Percentiles rank a stretch among this genome's conserved stretches.
Evolutionary conservation across 495 filamentous ascomycete species (phyloP).

Genomic region (Cudoniella acicularis): DNA sequence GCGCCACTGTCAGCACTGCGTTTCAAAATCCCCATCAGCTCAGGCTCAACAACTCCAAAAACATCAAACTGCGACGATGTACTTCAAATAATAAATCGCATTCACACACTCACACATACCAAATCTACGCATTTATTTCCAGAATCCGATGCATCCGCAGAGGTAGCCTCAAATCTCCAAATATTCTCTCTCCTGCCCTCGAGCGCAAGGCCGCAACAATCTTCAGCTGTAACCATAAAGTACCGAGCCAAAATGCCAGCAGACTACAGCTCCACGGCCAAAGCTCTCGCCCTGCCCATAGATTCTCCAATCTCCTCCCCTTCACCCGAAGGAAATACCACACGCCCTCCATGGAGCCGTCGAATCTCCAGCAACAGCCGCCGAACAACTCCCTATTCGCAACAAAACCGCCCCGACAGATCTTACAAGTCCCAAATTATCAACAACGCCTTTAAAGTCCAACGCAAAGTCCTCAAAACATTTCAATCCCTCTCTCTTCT

Average conservation of each 20-base stretch:
- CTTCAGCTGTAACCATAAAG: background rate
- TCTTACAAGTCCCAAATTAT: conserved; percentile 44
- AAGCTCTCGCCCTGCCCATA: conserved; percentile 59
- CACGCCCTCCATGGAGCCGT: conserved; percentile 23
- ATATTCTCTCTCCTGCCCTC: background rate
- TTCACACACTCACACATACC: background rate
- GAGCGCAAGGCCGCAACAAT: background rate
- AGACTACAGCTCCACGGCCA: conserved; percentile 60
- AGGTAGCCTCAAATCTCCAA: conserved; percentile 1
- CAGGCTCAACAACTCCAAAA: background rate
- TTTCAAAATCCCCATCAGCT: background rate
- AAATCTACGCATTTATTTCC: background rate
- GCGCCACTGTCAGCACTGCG: background rate
- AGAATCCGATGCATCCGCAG: background rate
- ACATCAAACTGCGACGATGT: background rate
- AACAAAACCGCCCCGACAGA: conserved; percentile 16
- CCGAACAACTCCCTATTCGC: conserved; percentile 20
- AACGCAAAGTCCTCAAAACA: conserved; percentile 31
- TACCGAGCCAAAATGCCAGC: conserved; percentile 40
- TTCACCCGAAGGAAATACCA: conserved; percentile 12
- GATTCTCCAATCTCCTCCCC: conserved; percentile 35
- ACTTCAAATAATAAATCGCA: background rate
- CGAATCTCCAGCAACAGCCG: conserved; percentile 26
- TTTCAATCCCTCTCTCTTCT: conserved; percentile 53
- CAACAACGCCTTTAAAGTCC: conserved; percentile 37